Percentiles rank a stretch among this genome's conserved stretches.
phyloP scores from a whole-genome alignment of 306 rosid genomes.

The Cicer yamashitae region DNA sequence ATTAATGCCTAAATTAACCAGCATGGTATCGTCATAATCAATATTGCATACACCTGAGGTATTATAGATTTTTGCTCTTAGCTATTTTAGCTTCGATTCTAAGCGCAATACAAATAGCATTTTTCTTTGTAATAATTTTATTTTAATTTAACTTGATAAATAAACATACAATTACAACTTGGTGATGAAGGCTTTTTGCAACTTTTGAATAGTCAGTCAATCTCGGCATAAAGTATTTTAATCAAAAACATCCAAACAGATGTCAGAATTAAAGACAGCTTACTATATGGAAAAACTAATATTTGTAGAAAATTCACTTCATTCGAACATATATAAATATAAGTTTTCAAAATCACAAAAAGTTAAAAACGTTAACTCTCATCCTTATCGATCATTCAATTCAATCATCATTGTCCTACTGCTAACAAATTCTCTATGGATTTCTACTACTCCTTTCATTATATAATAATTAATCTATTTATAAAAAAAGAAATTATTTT shows the following conservation, averaged over 20 bases:
- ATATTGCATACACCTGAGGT: neutral
- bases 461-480: too few relatives aligned
- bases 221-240: slow-evolving; percentile 1
- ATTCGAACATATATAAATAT: neutral
- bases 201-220: slow-evolving; percentile 46
- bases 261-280: neutral
- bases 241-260: slow-evolving; percentile 24
- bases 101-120: slow-evolving; percentile 28
- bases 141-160: neutral
- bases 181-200: slow-evolving; percentile 1
- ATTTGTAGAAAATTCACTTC: slow-evolving; percentile 32
- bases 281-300: neutral
- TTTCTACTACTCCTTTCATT: too few relatives aligned
- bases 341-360: neutral
- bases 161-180: neutral
- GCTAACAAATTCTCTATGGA: too few relatives aligned
- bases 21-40: slow-evolving; percentile 28
- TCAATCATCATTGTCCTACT: slow-evolving; percentile 14
- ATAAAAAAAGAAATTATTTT: too few relatives aligned
- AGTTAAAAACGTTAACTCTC: neutral
- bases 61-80: neutral
- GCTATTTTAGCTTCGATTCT: slow-evolving; percentile 10
- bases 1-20: neutral
- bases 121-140: slow-evolving; percentile 34
- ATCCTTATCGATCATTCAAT: slow-evolving; percentile 36